These are phyloP conservation scores for Arxiozyma heterogenica DNA, from an alignment of 1,139 yeast species.

Conservation along the genomic window DNA sequence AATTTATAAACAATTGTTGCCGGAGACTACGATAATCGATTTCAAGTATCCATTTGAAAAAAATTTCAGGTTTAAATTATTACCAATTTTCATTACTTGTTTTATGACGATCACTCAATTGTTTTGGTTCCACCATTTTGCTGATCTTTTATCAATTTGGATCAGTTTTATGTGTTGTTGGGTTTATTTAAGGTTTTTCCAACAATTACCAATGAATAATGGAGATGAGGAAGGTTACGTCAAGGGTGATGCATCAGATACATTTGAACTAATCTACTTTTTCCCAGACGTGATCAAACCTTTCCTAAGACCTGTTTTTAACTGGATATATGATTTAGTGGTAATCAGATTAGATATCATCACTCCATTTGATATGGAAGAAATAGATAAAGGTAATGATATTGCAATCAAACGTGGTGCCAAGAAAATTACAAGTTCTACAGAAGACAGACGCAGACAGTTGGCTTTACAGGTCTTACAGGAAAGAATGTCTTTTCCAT, in stretches of 20 bases:
- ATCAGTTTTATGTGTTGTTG: slow-evolving; percentile 63
- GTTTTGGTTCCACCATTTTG: slow-evolving; percentile 32
- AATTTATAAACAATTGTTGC: slow-evolving; percentile 78
- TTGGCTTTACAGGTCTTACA: slow-evolving; percentile 77
- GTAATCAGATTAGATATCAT: slow-evolving; percentile 49
- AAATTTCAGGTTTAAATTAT: slow-evolving; percentile 61
- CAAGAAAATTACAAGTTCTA: slow-evolving; percentile 35
- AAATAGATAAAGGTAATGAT: slow-evolving; percentile 63
- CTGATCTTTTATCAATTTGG: slow-evolving; percentile 62
- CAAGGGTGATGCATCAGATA: slow-evolving; percentile 81
- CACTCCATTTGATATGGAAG: slow-evolving; percentile 60
- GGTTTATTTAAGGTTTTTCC: slow-evolving; percentile 69
- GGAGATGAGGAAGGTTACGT: slow-evolving; percentile 13
- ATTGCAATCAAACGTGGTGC: slow-evolving; percentile 48
- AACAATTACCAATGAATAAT: slow-evolving; percentile 27
- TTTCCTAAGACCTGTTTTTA: slow-evolving; percentile 46
- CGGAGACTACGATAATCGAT: slow-evolving; percentile 62
- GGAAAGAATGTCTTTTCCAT: slow-evolving; percentile 44
- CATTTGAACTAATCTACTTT: slow-evolving; percentile 74
- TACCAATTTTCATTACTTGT: slow-evolving; percentile 54
- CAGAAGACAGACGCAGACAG: slow-evolving; percentile 79
- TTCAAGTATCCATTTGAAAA: slow-evolving; percentile 44
- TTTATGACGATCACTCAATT: slow-evolving; percentile 32
- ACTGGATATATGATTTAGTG: slow-evolving; percentile 42
- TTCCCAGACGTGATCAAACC: slow-evolving; percentile 58